phyloP scores from a whole-genome alignment of 805 yeast genomes.

The Starmerella sirachaensis region DNA sequence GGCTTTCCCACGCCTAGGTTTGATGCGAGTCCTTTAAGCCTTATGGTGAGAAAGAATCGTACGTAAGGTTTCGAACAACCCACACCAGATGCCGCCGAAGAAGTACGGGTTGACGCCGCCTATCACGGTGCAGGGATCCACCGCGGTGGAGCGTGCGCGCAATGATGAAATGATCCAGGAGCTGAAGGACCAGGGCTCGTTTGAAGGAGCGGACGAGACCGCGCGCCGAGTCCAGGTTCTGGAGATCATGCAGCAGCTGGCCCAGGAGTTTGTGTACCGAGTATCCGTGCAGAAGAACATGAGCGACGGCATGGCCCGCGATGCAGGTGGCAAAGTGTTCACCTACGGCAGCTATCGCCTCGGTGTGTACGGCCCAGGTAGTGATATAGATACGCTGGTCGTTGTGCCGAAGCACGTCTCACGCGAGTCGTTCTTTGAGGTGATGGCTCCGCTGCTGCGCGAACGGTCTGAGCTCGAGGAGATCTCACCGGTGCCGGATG shows the following conservation, averaged over 20 bases:
- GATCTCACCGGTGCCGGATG: constrained; percentile 88
- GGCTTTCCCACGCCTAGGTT: too few species aligned
- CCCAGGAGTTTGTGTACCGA: constrained; percentile 68
- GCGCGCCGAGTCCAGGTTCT: constrained; percentile 66
- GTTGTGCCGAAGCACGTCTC: constrained; percentile 94
- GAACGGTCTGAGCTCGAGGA: constrained; percentile 76
- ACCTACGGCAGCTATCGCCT: constrained; percentile 89
- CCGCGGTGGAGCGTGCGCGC: constrained; percentile 60
- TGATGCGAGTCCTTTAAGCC: too few species aligned
- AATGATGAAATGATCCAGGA: constrained; percentile 71
- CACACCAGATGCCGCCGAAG: constrained; percentile 13
- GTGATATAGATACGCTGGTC: constrained; percentile 93
- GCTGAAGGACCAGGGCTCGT: constrained; percentile 70
- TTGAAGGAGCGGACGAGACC: constrained; percentile 78
- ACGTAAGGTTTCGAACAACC: too few species aligned
- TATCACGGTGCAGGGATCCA: constrained; percentile 73
- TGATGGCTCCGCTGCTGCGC: constrained; percentile 59
- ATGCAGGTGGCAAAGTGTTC: constrained; percentile 96
- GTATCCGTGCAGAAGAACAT: constrained; percentile 76
- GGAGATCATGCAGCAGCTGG: constrained; percentile 54
- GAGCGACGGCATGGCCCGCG: constrained; percentile 95
- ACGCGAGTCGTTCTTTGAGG: constrained; percentile 77
- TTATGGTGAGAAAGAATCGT: too few species aligned
- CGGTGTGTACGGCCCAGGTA: constrained; percentile 97
- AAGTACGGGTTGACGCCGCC: constrained; percentile 70